A percentile compares a stretch with the other conserved stretches of the same genome.
These are phyloP conservation scores for Sordariomycetes sp. DNA, from an alignment of 2,329 filamentous ascomycete species.

Conservation along the genomic window DNA sequence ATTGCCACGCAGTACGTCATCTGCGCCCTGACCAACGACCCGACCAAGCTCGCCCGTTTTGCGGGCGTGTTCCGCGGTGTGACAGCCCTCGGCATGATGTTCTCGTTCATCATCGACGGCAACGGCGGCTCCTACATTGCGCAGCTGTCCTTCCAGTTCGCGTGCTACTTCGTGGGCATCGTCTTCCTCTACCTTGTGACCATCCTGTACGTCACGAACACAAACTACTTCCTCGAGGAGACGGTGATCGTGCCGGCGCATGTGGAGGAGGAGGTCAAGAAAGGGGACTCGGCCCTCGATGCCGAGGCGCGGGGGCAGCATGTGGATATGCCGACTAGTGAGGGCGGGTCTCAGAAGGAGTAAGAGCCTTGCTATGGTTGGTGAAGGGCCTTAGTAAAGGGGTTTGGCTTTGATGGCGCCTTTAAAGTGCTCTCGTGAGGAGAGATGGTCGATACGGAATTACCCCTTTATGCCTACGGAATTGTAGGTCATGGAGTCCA, in stretches of 20 bases:
- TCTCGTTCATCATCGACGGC: neutral
- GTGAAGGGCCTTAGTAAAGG: too few species aligned
- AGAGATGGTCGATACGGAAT: too few species aligned
- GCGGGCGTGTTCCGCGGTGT: constrained; percentile 9
- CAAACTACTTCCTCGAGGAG: neutral
- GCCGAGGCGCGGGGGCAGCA: neutral
- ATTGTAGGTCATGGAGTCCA: too few species aligned
- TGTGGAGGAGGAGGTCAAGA: neutral
- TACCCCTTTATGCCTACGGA: too few species aligned
- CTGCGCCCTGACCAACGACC: constrained; percentile 10
- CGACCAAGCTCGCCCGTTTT: constrained; percentile 7
- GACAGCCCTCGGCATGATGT: constrained; percentile 2
- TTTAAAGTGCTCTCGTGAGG: too few species aligned
- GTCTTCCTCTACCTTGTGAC: neutral
- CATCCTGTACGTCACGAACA: neutral
- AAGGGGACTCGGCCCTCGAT: neutral
- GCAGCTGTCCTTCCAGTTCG: neutral
- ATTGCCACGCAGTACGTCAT: constrained; percentile 9
- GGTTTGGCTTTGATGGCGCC: too few species aligned
- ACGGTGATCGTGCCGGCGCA: neutral
- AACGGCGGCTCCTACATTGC: neutral
- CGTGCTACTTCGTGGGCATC: neutral
- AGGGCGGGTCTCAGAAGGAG: neutral
- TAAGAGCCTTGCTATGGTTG: neutral
- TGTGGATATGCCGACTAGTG: neutral